These are phyloP conservation scores for Raddia distichophylla DNA, from an alignment of 176 grass and related monocot species.

Conservation along the genomic window DNA sequence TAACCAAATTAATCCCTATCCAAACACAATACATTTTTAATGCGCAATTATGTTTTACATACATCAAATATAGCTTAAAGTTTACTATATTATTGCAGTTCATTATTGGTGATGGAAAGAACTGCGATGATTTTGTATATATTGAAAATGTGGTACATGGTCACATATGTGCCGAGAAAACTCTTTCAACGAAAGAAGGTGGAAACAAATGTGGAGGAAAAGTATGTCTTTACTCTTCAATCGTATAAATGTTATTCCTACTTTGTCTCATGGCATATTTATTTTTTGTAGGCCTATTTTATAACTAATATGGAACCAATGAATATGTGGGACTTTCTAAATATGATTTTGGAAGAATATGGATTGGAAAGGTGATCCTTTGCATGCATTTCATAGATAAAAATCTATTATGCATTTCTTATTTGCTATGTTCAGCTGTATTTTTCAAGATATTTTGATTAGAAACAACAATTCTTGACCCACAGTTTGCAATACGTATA, in stretches of 20 bases:
- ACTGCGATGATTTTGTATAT: slow-evolving; percentile 75
- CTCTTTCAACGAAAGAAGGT: slow-evolving; percentile 52
- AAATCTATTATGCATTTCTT: neutral
- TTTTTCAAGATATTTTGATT: neutral
- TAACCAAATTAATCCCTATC: neutral
- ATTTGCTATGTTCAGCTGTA: neutral
- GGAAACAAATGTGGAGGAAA: slow-evolving; percentile 61
- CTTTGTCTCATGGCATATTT: neutral
- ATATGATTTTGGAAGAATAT: slow-evolving; percentile 58
- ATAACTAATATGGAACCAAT: slow-evolving; percentile 83
- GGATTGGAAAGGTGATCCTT: slow-evolving; percentile 59
- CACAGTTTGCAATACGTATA: neutral
- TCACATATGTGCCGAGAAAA: slow-evolving; percentile 75
- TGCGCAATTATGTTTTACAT: too few relatives aligned
- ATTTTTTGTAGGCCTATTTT: slow-evolving; percentile 61
- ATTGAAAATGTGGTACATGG: slow-evolving; percentile 86
- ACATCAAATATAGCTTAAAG: neutral
- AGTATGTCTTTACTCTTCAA: slow-evolving; percentile 34
- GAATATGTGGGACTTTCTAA: slow-evolving; percentile 74
- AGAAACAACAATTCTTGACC: neutral
- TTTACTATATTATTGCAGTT: slow-evolving; percentile 41
- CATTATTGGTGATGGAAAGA: slow-evolving; percentile 75
- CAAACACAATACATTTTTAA: neutral
- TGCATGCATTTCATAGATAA: neutral
- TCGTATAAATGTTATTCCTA: neutral